Evolutionary conservation across 2,329 filamentous ascomycete species (phyloP), one percentile per base, ranked within the genome.

Genomic region (Hymenotorrendiella dingleyae): DNA sequence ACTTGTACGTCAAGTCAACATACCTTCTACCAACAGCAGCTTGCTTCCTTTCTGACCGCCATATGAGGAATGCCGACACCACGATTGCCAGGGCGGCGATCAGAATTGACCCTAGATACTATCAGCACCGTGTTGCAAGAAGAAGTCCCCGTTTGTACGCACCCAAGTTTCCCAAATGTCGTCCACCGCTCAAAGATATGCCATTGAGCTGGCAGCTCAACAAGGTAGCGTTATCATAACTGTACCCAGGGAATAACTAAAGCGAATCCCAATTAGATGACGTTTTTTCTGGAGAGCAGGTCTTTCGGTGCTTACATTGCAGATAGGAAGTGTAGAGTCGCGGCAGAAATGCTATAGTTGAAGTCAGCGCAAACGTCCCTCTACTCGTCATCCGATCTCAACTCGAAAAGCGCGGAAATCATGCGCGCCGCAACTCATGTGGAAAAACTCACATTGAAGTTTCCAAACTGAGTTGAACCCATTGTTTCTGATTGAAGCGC

Each of bases 21-120:
- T 68, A 94, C 89, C 89, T 86, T 70, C 93, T 76, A 47, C 93
- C 93, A 36, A 98, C 93, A 43, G 93, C 93, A 43, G 93, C 93
- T 64, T 85, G 82, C 69, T 98, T 97, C 62, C 77, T 79, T 58
- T 97, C 86, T 16, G 93, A 94, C 54, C 80, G 76, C 67, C 84
- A 78, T 64, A 97, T 58, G 45, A 98, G 70, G 54, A 84, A 81
- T 9, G 69, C 59, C 4, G 84, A 72, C 7, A 76, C 68, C 17
- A 78, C 58, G 54, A 98, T 90, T 29, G 90, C 87, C 50, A 94
- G 63, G 49, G 74, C 87, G 49, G 79, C 84, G 29, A 97, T 64
- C 34, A 98, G 54, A 61, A 98, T 95, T 6, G 90, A 94, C n/a
- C 93, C 84, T 88, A 54, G 14, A 40, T 27, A 20, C 12, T 17